A percentile compares a stretch with the other conserved stretches of the same genome.
Evolutionary conservation across 2,329 filamentous ascomycete species (phyloP).

Genomic region (Fusarium veterinarium): DNA sequence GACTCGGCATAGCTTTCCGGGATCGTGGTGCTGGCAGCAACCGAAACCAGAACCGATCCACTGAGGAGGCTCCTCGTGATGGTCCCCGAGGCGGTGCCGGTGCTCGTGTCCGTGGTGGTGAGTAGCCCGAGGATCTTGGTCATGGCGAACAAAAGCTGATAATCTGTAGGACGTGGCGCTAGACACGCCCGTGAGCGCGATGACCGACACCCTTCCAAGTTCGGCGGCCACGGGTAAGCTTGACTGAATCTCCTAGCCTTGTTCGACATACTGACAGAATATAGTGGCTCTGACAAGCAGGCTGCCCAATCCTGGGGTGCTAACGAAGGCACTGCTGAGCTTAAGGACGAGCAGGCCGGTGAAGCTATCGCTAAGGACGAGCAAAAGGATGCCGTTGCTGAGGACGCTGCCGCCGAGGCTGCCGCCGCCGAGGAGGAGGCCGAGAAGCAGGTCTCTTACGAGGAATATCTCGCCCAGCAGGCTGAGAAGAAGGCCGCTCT

Average conservation of each 20-base stretch:
- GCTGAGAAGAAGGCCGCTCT: constrained; percentile 81
- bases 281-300: constrained; percentile 85
- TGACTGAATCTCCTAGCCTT: neutral
- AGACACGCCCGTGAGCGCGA: constrained; percentile 65
- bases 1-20: constrained; percentile 76
- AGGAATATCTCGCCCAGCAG: constrained; percentile 82
- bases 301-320: constrained; percentile 90
- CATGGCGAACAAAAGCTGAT: constrained; percentile 2
- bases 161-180: constrained; percentile 62
- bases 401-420: constrained; percentile 61
- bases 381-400: constrained; percentile 74
- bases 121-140: constrained; percentile 42
- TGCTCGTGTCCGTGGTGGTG: constrained; percentile 71
- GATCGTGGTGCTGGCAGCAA: constrained; percentile 84
- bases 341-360: constrained; percentile 90
- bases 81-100: constrained; percentile 71
- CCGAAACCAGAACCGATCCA: constrained; percentile 84
- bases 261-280: constrained; percentile 37
- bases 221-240: constrained; percentile 59
- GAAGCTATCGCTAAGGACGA: constrained; percentile 90
- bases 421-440: constrained; percentile 62
- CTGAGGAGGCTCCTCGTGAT: constrained; percentile 72
- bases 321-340: constrained; percentile 82
- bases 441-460: constrained; percentile 90
- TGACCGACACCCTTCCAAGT: constrained; percentile 65